Base-by-base conservation (phyloP, 164 flowering plant species). In the Echeveria elegans region DNA sequence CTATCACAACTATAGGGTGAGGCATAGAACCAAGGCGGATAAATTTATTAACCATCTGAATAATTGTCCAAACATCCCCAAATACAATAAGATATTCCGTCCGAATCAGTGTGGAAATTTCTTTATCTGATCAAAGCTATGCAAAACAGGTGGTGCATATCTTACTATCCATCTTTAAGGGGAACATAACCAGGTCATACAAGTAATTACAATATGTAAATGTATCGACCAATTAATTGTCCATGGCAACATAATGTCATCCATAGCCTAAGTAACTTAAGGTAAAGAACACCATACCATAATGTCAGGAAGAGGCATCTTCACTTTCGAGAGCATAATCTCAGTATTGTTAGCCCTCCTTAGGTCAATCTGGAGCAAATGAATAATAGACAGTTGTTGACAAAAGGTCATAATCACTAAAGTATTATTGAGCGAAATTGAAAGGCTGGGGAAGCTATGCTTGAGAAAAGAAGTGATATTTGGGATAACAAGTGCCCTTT, bases 311-410 rank as follows among this genome's bases (percentile, higher is more conserved):
- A 88, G 82, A 23, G 92, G 90, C 89, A 90, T 87, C 85, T 90
- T 90, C 69, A 90, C 89, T 75, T 90, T 90, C 45, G 97, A 85
- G 72, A 90, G 95, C 97, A 88, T 90, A 56, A 90, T 90, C 76
- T 90, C 97, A 66, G 86, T 82, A 75, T 90, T 90, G 69, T 90
- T 76, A 36, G 90, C 95, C 70, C 97, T 82, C 69, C 97, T 86
- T 60, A 85, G 74, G 61, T 90, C 97, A 81, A 90, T 69, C 97
- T 90, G 64, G 69, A 79, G 16, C n/a, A n/a, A n/a, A 64, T 26
- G 56, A 28, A 75, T 26, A 69, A 63, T 31, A 34, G 16, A 45
- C 6, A 30, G 28, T 52, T 62, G 36, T 31, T 21, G 37, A 50
- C n/a, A 61, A 47, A 67, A 68, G 45, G 74, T 60, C 38, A 21